These are phyloP conservation scores for Aspergillus nidulans DNA, from an alignment of 495 filamentous ascomycete species.

Conservation along the genomic window DNA sequence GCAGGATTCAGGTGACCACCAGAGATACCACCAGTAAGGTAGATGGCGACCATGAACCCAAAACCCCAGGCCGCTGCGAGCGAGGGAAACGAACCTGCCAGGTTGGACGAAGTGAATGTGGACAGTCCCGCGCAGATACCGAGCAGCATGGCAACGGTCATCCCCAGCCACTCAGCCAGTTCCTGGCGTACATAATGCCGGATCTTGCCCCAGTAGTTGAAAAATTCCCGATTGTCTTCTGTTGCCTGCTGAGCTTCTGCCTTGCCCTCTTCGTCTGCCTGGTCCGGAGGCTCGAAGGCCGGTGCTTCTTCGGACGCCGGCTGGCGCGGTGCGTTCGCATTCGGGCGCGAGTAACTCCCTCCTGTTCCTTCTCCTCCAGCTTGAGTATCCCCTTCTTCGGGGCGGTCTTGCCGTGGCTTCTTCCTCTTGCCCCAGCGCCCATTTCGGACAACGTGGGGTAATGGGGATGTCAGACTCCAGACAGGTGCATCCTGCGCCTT, in stretches of 20 bases:
- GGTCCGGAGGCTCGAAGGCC: neutral
- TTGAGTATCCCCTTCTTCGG: no score
- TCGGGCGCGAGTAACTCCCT: neutral
- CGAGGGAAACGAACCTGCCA: slow-evolving; percentile 12
- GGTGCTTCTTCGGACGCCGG: neutral
- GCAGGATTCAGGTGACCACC: slow-evolving; percentile 57
- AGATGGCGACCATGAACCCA: slow-evolving; percentile 52
- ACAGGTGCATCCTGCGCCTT: slow-evolving; percentile 14
- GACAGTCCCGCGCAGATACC: slow-evolving; percentile 22
- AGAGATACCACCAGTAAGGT: slow-evolving; percentile 46
- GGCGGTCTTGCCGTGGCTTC: no score
- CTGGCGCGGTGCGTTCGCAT: neutral
- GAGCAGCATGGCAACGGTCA: slow-evolving; percentile 21
- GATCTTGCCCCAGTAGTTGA: slow-evolving; percentile 22
- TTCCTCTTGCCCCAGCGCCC: slow-evolving; percentile 15
- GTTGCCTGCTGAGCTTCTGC: neutral
- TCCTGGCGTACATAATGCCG: slow-evolving; percentile 18
- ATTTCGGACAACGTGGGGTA: slow-evolving; percentile 27
- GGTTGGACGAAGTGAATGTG: neutral
- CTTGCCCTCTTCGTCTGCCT: neutral
- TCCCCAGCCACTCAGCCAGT: slow-evolving; percentile 26
- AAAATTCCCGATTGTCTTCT: slow-evolving; percentile 11
- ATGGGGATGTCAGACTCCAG: slow-evolving; percentile 29
- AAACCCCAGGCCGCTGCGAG: slow-evolving; percentile 27
- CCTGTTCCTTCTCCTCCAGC: neutral